Conservation (phyloP, 768 basidiomycete genomes). For the Tubosaeta sp. region DNA sequence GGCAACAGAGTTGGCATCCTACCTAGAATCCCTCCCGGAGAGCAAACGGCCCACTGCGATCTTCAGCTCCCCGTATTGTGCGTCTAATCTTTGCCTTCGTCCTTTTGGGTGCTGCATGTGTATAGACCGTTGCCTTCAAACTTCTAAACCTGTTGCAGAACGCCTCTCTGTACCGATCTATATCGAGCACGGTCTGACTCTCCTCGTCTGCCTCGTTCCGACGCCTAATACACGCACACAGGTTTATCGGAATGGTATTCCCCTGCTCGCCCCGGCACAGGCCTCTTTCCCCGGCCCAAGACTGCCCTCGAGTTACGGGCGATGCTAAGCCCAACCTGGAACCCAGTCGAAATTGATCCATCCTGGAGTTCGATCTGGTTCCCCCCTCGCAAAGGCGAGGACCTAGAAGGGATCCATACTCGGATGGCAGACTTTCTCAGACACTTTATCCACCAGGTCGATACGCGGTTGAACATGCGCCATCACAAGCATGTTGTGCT, state of each 20-base stretch:
- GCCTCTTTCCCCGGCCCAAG: conserved; percentile 72
- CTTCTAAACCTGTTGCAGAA: conserved; percentile 58
- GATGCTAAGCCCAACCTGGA: conserved; percentile 60
- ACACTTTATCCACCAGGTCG: conserved; percentile 48
- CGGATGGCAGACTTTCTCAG: conserved; percentile 51
- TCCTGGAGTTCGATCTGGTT: conserved; percentile 62
- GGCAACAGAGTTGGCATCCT: conserved; percentile 65
- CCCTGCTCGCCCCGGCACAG: conserved; percentile 59
- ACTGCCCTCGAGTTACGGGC: conserved; percentile 47
- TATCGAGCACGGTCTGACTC: conserved; percentile 65
- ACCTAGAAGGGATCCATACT: conserved; percentile 55
- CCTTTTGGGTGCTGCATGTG: background rate
- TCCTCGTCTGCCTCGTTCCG: conserved; percentile 6
- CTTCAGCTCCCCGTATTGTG: conserved; percentile 84
- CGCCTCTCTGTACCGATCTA: conserved; percentile 65
- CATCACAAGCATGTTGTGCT: conserved; percentile 54
- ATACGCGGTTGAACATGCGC: conserved; percentile 36
- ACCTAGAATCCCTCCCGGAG: conserved; percentile 60
- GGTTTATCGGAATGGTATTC: conserved; percentile 80
- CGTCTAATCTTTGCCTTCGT: conserved; percentile 12
- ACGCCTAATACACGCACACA: conserved; percentile 19
- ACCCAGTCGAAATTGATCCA: conserved; percentile 58
- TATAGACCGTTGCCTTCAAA: conserved; percentile 85
- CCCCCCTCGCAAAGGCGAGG: conserved; percentile 71
- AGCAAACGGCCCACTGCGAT: conserved; percentile 70